Evolutionary conservation across 2,329 filamentous ascomycete genomes (phyloP), one percentile per base, ranked within the genome.

Genomic region (Diaporthe humulicola): DNA sequence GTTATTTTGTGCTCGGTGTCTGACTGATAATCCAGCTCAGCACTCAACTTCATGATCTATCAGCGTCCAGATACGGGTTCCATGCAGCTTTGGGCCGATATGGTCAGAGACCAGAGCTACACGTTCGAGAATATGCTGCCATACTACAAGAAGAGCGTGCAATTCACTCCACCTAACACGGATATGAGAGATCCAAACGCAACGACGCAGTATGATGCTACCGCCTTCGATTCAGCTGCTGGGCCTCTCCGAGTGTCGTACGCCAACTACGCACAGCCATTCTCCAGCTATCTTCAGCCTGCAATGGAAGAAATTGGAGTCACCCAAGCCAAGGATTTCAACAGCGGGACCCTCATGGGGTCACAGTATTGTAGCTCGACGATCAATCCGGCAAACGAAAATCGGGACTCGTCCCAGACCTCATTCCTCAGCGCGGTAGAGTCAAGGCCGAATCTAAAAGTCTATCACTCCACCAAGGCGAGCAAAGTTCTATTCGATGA

Each of bases 101-200:
- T 10, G 22, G 66, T 70, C 66, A 48, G 52, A 28, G 66, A 70
- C 3, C 48, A 70, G 19, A 70, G 22, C 22, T 70, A 70, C 30
- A 57, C 66, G 4, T 70, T 70, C 28, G 66, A 57, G 66, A 70
- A 70, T 10, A 70, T 70, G 66, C 45, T 70, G 7, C 66, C 45
- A 7, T 70, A 70, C 25, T 70, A 54, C 15, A 56, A 57, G 25
- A 52, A 57, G 38, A 54, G 48, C 33, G 66, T 70, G 10, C 45
- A 70, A 6, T 57, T 70, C 17, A 56, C 66, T 1, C 66, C 66
- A 38, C 66, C 66, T 28, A 7, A 70, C 22, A 33, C 70, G 17
- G 14, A 19, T 15, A 22, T 22, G 5, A 40, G 73, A 70, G 40
- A 54, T 22, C 6, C 45, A 10, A 70, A 70, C 6, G 52, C 56